These are phyloP conservation scores for Apophysomyces sp. DNA, from an alignment of 371 early-diverging fungal genomes.

Conservation along the genomic window DNA sequence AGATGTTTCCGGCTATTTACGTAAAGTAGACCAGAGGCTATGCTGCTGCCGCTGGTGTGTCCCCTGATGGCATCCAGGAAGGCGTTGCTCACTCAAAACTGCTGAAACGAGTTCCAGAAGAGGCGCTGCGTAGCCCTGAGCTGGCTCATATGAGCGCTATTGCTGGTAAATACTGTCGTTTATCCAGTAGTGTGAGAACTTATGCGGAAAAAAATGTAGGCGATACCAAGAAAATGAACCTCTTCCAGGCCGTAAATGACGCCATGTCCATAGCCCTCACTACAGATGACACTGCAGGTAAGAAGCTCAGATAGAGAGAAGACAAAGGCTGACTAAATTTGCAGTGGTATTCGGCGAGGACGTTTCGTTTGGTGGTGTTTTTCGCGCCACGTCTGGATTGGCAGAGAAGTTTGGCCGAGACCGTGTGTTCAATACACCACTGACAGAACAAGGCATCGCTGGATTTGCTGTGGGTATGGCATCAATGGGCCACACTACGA, in stretches of 20 bases:
- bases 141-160: constrained; percentile 58
- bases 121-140: constrained; percentile 78
- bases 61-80: constrained; percentile 80
- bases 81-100: constrained; percentile 77
- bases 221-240: constrained; percentile 89
- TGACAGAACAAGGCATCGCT: constrained; percentile 96
- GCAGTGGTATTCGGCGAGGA: constrained; percentile 96
- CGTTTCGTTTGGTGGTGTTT: constrained; percentile 98
- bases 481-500: constrained; percentile 93
- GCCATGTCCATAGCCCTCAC: constrained; percentile 88
- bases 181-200: not conserved
- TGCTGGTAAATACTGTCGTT: constrained; percentile 38
- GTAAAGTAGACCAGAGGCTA: constrained; percentile 16
- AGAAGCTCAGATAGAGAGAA: not conserved
- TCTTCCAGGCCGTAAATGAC: constrained; percentile 94
- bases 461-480: constrained; percentile 99
- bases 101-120: constrained; percentile 68
- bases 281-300: constrained; percentile 87
- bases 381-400: constrained; percentile 92
- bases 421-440: constrained; percentile 96
- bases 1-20: not conserved
- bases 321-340: not conserved
- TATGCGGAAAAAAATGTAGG: constrained; percentile 24
- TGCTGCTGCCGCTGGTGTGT: constrained; percentile 46
- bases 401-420: constrained; percentile 88